phyloP scores from a whole-genome alignment of 345 rosid species.

The Salix brachista region DNA sequence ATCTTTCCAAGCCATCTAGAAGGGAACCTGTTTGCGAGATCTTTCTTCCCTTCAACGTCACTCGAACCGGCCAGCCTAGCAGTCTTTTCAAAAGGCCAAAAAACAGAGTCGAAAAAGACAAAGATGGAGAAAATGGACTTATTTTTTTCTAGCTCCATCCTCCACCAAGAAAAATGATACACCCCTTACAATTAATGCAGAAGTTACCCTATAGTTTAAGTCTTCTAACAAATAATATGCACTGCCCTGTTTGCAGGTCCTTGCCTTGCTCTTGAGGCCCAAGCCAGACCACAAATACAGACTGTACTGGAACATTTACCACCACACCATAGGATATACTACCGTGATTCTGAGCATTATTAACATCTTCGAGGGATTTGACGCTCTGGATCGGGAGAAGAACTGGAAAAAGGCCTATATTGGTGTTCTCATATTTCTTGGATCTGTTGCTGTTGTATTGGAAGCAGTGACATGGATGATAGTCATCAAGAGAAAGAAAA shows the following conservation, averaged over 20 bases:
- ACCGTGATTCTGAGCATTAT: conserved; percentile 52
- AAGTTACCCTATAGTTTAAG: neutral
- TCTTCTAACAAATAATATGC: neutral
- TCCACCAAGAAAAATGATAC: neutral
- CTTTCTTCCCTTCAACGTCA: neutral
- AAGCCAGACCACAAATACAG: conserved; percentile 84
- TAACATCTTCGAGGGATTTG: conserved; percentile 69
- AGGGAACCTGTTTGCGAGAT: neutral
- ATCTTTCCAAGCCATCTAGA: neutral
- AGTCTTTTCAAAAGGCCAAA: neutral
- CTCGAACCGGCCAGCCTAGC: neutral
- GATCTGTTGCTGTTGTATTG: conserved; percentile 36
- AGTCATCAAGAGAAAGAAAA: conserved; percentile 55
- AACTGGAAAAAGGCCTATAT: conserved; percentile 61
- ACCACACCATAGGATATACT: conserved; percentile 66
- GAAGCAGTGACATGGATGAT: conserved; percentile 74
- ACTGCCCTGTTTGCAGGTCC: conserved; percentile 30
- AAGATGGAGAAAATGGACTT: neutral
- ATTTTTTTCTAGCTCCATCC: neutral
- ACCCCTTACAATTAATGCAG: neutral
- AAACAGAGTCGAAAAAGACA: neutral
- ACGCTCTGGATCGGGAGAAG: conserved; percentile 45
- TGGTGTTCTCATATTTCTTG: conserved; percentile 55
- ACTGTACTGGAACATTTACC: conserved; percentile 83
- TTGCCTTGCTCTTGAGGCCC: conserved; percentile 81